Conservation (phyloP, 2,329 filamentous ascomycete genomes). For the Sporothrix variecibatus region DNA sequence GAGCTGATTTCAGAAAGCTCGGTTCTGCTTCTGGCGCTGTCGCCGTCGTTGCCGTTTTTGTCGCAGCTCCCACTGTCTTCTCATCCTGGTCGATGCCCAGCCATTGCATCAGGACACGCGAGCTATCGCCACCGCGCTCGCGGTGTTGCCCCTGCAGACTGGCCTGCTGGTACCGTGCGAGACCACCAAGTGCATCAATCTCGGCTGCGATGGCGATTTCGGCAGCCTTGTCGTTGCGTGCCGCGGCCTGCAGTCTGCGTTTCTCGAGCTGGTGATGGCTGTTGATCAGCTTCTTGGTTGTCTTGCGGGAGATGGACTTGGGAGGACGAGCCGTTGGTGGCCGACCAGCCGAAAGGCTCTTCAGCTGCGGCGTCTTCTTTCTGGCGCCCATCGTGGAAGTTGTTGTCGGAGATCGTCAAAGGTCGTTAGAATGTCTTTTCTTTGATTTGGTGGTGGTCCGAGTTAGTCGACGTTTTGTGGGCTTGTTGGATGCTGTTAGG, state of each 20-base stretch:
- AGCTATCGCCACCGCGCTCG: constrained; percentile 69
- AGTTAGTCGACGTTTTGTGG: background rate
- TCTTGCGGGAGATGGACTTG: constrained; percentile 64
- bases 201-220: constrained; percentile 52
- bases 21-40: background rate
- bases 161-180: constrained; percentile 65
- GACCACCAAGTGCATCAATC: constrained; percentile 60
- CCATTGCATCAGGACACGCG: constrained; percentile 65
- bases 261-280: constrained; percentile 67
- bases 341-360: constrained; percentile 55
- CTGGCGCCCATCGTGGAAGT: constrained; percentile 51
- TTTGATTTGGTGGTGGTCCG: background rate
- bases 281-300: constrained; percentile 66
- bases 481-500: background rate
- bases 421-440: background rate
- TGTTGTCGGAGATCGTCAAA: background rate
- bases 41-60: background rate
- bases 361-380: constrained; percentile 43
- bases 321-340: constrained; percentile 56
- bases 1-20: background rate
- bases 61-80: background rate
- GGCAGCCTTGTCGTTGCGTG: constrained; percentile 54
- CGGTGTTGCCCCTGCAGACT: constrained; percentile 68
- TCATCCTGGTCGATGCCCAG: constrained; percentile 44
- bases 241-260: constrained; percentile 56